Evolutionary conservation across 1,284 basidiomycete genomes (phyloP), one percentile per base, ranked within the genome.

Genomic region (Athelia psychrophila): DNA sequence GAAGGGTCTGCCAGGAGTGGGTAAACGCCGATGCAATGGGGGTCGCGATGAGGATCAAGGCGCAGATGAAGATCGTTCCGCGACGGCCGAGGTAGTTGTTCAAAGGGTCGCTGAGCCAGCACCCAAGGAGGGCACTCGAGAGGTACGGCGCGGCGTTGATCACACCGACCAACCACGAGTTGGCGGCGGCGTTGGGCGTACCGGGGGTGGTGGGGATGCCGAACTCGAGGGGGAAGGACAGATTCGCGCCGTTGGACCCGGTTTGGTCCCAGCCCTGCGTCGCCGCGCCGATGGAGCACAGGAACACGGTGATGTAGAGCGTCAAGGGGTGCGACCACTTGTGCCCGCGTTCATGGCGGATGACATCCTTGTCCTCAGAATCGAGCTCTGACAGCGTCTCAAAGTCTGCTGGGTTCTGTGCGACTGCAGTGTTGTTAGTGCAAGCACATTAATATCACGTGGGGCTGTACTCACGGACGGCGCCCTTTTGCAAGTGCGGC

Each of bases 51-150:
- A 66, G 81, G 62, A 86, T 76, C 47, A 80, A 66, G 22, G 80
- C 84, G 46, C 81, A 80, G 66, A 87, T 69, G 64, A 88, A 88
- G 53, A 91, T 81, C 8, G 80, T 79, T 13, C 87, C 87, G 44
- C 87, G 80, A 57, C 88, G 83, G 38, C 85, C 77, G 50, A 88
- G 76, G 47, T 62, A 70, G 56, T 74, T 58, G 54, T 79, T 79
- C 40, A 79, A 61, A 27, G 77, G 77, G 57, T 78, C 76, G 4
- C 74, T 75, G 4, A 78, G 66, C 76, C 77, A 79, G 56, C 75
- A 78, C 18, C 75, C 76, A 20, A 74, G 45, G 19, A 75, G 52
- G 47, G 67, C 65, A 24, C 71, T 68, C 3, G 68, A 67, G 32
- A 78, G 68, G 56, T 77, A 78, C 15, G 76, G 76, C 2, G 74